Conservation (phyloP, 2,329 filamentous ascomycete genomes). For the Paraconiothyrium sp. region DNA sequence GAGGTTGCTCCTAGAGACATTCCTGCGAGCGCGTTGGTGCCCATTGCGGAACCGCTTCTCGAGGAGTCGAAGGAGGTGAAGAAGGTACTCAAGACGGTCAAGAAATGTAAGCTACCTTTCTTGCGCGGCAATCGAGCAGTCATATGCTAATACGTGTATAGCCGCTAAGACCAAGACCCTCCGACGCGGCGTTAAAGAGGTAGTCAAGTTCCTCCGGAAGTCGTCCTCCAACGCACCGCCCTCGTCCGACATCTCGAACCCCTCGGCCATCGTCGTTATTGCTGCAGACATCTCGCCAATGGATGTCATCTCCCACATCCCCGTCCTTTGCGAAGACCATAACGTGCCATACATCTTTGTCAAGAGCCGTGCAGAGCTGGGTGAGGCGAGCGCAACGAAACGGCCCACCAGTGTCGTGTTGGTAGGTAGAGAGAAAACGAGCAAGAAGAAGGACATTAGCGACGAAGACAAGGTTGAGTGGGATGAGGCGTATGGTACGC, state of each 20-base stretch:
- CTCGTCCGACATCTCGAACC: conserved; percentile 61
- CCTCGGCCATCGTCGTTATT: conserved; percentile 83
- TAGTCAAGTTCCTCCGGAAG: conserved; percentile 97
- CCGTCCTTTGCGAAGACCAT: conserved; percentile 97
- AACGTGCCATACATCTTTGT: conserved; percentile 97
- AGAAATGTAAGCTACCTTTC: conserved; percentile 62
- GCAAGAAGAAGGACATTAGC: conserved; percentile 60
- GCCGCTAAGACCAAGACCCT: conserved; percentile 95
- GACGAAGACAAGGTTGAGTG: conserved; percentile 59
- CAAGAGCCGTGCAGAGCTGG: conserved; percentile 88
- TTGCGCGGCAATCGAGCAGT: background rate
- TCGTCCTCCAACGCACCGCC: conserved; percentile 74
- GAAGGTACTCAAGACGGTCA: conserved; percentile 72
- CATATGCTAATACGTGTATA: conserved; percentile 53
- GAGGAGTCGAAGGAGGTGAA: conserved; percentile 76
- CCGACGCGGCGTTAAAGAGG: conserved; percentile 98
- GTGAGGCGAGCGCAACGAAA: conserved; percentile 93
- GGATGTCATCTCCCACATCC: conserved; percentile 98
- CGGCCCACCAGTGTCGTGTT: conserved; percentile 96
- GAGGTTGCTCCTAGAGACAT: conserved; percentile 54
- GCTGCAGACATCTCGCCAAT: conserved; percentile 97
- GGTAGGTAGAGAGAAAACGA: conserved; percentile 65
- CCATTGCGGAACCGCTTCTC: conserved; percentile 83
- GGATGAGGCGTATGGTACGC: conserved; percentile 63
- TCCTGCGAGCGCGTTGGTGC: conserved; percentile 70